Conservation (phyloP, 768 basidiomycete species). For the Coprinopsis sp. region DNA sequence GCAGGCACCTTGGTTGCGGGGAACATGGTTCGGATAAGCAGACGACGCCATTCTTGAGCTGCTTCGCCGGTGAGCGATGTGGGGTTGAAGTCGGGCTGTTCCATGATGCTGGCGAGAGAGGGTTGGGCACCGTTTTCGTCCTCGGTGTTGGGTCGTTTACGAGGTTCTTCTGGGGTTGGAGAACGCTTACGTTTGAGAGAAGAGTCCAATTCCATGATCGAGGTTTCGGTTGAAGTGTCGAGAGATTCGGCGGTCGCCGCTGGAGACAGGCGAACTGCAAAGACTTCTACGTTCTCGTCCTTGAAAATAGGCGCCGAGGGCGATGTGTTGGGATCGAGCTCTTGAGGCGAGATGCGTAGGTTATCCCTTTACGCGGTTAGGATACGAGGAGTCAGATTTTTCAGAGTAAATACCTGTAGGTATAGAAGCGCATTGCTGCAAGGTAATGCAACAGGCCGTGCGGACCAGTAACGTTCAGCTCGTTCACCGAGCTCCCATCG, state of each 20-base stretch:
- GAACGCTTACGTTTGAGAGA: constrained; percentile 44
- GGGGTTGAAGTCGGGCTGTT: constrained; percentile 23
- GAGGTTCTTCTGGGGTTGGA: constrained; percentile 30
- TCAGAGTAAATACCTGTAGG: constrained; percentile 50
- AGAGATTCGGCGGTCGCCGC: neutral
- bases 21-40: constrained; percentile 60
- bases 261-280: constrained; percentile 48
- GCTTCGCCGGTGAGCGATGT: constrained; percentile 36
- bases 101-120: constrained; percentile 10
- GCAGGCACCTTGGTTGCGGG: constrained; percentile 35
- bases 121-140: neutral
- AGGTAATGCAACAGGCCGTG: constrained; percentile 65
- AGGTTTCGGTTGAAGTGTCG: neutral
- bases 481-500: constrained; percentile 52
- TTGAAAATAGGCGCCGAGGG: constrained; percentile 44
- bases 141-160: constrained; percentile 28
- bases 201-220: constrained; percentile 11
- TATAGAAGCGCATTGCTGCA: constrained; percentile 65
- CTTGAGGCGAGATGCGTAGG: constrained; percentile 1
- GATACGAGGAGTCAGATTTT: neutral
- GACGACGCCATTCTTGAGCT: constrained; percentile 52
- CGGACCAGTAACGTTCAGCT: constrained; percentile 67
- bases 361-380: constrained; percentile 35
- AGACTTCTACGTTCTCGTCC: constrained; percentile 63
- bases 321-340: constrained; percentile 16